phyloP scores from a whole-genome alignment of 257 asterid species.

The Nicotiana otophora region DNA sequence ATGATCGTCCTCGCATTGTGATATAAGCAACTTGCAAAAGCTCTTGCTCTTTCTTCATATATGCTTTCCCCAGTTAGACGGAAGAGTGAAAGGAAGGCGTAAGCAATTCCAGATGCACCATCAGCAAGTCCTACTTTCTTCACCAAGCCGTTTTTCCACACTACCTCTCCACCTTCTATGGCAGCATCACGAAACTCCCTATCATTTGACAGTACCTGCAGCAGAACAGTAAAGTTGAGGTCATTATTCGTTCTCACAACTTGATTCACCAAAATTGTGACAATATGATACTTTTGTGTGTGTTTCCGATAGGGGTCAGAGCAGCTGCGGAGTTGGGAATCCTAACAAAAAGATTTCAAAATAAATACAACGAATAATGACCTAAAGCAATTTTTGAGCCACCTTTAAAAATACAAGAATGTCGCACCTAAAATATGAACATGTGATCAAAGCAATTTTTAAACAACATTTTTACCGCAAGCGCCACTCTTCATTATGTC shows the following conservation, averaged over 20 bases:
- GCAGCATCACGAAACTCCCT: conserved; percentile 76
- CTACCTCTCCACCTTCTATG: conserved; percentile 81
- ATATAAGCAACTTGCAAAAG: conserved; percentile 57
- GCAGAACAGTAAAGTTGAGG: background rate
- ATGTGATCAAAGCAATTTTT: too few species aligned
- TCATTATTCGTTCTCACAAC: background rate
- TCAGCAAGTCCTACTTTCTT: conserved; percentile 68
- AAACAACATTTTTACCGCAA: too few species aligned
- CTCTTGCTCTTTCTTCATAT: conserved; percentile 61
- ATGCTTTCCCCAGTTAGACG: conserved; percentile 62
- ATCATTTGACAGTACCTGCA: conserved; percentile 46
- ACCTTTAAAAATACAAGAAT: background rate
- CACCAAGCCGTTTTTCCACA: conserved; percentile 71
- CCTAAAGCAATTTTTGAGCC: background rate
- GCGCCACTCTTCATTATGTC: too few species aligned
- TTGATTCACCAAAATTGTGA: background rate
- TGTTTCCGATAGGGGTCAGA: too few species aligned
- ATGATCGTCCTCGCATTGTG: conserved; percentile 22
- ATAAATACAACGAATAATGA: background rate
- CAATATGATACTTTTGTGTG: background rate
- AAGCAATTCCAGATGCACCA: conserved; percentile 69
- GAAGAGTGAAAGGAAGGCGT: conserved; percentile 54
- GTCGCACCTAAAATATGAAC: too few species aligned
- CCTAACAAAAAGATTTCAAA: background rate
- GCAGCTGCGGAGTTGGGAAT: too few species aligned